Base-by-base conservation (phyloP, 1,284 basidiomycete genomes). In the Trichosporon inkin region DNA sequence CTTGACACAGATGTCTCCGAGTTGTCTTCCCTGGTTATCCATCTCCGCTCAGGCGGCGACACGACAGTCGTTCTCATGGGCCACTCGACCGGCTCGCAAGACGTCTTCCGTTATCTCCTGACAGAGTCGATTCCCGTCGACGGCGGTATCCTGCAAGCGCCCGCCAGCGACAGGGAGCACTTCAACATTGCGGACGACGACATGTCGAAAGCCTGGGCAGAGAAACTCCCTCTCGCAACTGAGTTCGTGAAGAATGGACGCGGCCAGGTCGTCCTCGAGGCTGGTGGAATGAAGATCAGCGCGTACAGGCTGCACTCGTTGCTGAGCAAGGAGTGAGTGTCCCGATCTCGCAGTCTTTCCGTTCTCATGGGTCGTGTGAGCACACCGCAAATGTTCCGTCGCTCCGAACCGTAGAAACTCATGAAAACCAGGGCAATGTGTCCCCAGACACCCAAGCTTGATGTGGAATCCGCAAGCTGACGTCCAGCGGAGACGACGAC, bases 61-160 rank as follows among this genome's bases (percentile, higher is more conserved):
- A 58, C 11, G 36, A 69, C 58, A 1, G 53, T 79, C 34, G 68
- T 78, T 1, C 47, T 77, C 16, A 75, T 78, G 71, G 78, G 78
- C 39, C 77, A 78, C 60, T 76, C 73, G 3, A 80, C 78, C 6
- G 78, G 78, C 11, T 76, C 71, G 13, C 78, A 80, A 63, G 76
- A 78, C 57, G 71, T 76, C 20, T 73, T 78, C 17, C 69, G 72
- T 49, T 78, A 76, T 67, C 69, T 78, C 34, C 24, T 49, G 13
- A 49, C 28, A 22, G 44, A 49, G 44, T 2, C 44, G 5, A 44
- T 66, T n/a, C 32, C 38, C 8, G 44, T 49, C 38, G 60, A 71
- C 11, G 75, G 72, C 1, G 78, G 74, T 3, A 79, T 80, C 63
- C 72, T 80, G 62, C 78, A 80, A 63, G 78, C 76, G 1, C 74